phyloP scores from a whole-genome alignment of 495 filamentous ascomycete species.

The Rostrohypoxylon terebratum region DNA sequence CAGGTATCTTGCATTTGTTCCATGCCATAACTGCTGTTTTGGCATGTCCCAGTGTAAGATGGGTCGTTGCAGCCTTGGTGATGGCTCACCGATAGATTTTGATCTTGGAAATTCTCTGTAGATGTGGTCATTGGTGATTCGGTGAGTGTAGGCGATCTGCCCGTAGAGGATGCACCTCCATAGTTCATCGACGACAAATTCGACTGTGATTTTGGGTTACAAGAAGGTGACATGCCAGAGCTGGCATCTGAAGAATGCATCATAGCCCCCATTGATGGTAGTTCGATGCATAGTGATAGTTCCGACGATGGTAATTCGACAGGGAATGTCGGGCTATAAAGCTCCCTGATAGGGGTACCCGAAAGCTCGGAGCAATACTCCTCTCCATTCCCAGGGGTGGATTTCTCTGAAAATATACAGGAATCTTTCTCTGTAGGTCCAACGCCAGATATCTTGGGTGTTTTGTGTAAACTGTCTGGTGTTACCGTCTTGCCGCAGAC shows the following conservation, averaged over 20 bases:
- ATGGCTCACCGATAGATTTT: not conserved
- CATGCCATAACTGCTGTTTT: not conserved
- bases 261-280: no score
- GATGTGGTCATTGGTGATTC: not conserved
- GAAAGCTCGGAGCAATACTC: no score
- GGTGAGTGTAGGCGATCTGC: not conserved
- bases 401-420: no score
- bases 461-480: not conserved
- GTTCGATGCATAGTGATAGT: no score
- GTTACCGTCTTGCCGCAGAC: not conserved
- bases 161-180: not conserved
- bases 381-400: no score
- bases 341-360: no score
- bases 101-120: not conserved
- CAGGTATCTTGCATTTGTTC: not conserved
- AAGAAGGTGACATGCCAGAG: not conserved
- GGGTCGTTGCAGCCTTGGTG: not conserved
- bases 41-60: not conserved
- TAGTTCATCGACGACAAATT: not conserved
- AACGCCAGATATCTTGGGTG: no score
- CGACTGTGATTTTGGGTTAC: not conserved
- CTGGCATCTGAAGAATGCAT: not conserved
- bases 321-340: no score
- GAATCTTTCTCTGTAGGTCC: no score
- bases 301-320: no score